Evolutionary conservation across 495 filamentous ascomycete genomes (phyloP).

Genomic region (Annulohypoxylon bovei): DNA sequence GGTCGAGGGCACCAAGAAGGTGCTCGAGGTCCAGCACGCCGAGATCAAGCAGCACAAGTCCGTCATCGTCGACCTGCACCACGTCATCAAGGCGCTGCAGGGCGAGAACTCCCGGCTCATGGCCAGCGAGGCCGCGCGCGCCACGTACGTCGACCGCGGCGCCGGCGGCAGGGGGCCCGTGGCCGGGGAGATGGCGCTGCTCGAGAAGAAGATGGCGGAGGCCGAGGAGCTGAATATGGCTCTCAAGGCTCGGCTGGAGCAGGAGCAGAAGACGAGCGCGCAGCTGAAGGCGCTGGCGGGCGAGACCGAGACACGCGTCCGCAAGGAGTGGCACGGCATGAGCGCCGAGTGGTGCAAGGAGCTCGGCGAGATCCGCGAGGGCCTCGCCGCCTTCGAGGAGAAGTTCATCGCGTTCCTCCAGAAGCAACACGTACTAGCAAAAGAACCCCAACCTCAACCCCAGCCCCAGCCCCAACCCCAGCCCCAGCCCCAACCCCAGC

Average conservation of each 20-base stretch:
- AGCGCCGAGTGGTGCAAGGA: neutral
- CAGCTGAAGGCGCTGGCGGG: neutral
- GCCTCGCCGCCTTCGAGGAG: neutral
- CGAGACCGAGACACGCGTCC: neutral
- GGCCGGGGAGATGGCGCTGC: neutral
- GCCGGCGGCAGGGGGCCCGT: neutral
- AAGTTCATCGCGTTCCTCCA: neutral
- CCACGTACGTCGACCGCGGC: neutral
- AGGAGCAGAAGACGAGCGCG: neutral
- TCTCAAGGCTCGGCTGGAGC: neutral
- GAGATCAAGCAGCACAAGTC: constrained; percentile 18
- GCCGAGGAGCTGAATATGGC: neutral
- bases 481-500: no score
- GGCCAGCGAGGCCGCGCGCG: neutral
- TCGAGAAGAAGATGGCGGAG: neutral
- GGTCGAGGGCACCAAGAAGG: neutral
- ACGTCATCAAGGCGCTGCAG: neutral
- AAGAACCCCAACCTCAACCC: neutral
- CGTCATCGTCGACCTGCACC: neutral
- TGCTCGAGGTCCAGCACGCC: constrained; percentile 15
- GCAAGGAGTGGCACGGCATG: neutral
- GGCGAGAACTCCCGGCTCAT: constrained; percentile 4
- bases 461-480: neutral
- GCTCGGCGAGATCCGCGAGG: neutral
- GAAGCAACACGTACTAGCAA: neutral